Base-by-base conservation (phyloP, 805 yeast species). In the Tetrapisispora pingtungensis region DNA sequence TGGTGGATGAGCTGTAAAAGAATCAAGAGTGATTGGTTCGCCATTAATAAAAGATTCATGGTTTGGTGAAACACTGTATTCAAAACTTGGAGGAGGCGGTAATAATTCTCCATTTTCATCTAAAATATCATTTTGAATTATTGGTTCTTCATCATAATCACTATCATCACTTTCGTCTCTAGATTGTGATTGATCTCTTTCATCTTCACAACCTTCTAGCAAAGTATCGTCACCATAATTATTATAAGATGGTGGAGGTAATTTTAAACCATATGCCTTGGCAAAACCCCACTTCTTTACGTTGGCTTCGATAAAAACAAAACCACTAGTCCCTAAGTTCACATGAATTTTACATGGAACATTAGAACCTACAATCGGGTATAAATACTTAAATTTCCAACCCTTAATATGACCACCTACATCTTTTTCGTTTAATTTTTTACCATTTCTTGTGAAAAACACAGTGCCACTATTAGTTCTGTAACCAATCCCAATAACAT, bases 261-360 rank as follows among this genome's bases (percentile, higher is more conserved):
- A 82, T 46, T 88, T 82, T 40, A 73, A 75, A 1, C 97, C 98
- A 52, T 81, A 84, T 33, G 82, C 72, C 3, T 93, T 90, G n/a
- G 95, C 96, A 55, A 83, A 81, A 6, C 96, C 95, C 96, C 96
- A 88, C 60, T 84, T 87, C 60, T 88, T 88, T 33, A 89, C 95
- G 58, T 88, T 87, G 1, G 86, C 96, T 59, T 89, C 96, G 40
- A 89, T 85, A 58, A 75, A 87, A 2, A 89, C 96, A 65, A 77
- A 88, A 2, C 96, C 97, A 46, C 79, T 72, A 54, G 85, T 90
- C 17, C 98, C 98, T 45, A 93, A 65, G 57, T 87, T 93, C 10
- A 84, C 94, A 62, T 84, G 89, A n/a, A 93, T 69, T 7, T 81
- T 75, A 53, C 96, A 84, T 5, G 81, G 77, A 33, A 87, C 82